Evolutionary conservation across 805 yeast genomes (phyloP), one percentile per base, ranked within the genome.

Genomic region (Kregervanrija fluxuum): DNA sequence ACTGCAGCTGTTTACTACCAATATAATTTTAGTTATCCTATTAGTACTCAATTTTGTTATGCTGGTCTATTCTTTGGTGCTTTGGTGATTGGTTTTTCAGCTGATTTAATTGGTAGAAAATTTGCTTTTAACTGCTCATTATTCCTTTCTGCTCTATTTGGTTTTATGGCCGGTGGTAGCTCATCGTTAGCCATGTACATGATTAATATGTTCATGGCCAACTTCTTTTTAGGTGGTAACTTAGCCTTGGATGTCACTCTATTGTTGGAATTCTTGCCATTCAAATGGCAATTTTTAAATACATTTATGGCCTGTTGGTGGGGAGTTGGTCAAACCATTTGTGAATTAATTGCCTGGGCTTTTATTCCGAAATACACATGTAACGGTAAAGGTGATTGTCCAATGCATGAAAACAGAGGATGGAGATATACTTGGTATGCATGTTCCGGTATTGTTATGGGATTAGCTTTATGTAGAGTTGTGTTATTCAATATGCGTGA

Each of bases 291-390:
- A 50, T 77, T 71, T 69, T 56, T 76, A 49, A 65, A 73, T 41
- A 75, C 82, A 2, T 64, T 73, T 34, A 68, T 79, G 61, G 77
- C 81, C 15, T 62, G 69, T 38, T 79, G 73, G 76, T 79, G 84
- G 85, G 80, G 82, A 37, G 64, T 79, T 33, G 84, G 83, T 31
- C 83, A 79, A 55, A 69, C 79, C 2, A 63, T 78, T 35, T 71
- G 79, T 11, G 66, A 66, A 30, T 59, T 77, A 15, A 53, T 77
- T 35, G 72, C 80, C 4, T 79, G 81, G 79, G 82, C 77, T 0
- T 71, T 74, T 44, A 62, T 79, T 40, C 71, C 79, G 11, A 68
- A 71, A 46, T 65, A 65, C 47, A 70, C 77, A 4, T 77, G 84
- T 54, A 57, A 62, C 14, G 55, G 67, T 60, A 55, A 57, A 9